Percentiles rank a stretch among this genome's conserved stretches.
Conservation (phyloP, 2,329 filamentous ascomycete genomes). For the Alternaria gansuensis region DNA sequence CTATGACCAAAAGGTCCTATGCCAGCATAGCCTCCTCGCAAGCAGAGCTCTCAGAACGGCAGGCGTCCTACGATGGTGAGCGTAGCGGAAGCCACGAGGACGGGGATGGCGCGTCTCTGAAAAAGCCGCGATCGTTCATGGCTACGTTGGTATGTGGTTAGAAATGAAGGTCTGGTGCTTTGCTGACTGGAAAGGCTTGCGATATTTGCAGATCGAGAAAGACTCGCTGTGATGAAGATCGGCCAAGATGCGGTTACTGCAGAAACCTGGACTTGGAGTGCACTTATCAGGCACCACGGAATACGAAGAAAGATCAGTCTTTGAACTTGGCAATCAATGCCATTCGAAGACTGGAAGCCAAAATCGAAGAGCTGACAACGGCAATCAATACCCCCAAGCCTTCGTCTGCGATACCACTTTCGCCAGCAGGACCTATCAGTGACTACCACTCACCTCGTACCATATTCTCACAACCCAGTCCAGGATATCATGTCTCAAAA, state of each 20-base stretch:
- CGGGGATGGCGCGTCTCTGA: constrained; percentile 39
- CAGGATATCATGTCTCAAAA: constrained; percentile 24
- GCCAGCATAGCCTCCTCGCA: constrained; percentile 35
- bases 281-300: constrained; percentile 62
- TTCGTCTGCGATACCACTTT: constrained; percentile 16
- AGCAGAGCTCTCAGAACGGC: constrained; percentile 27
- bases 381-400: constrained; percentile 41
- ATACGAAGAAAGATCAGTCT: constrained; percentile 64
- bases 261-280: constrained; percentile 60
- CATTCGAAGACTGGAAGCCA: constrained; percentile 62
- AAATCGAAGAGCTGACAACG: constrained; percentile 60
- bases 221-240: constrained; percentile 64
- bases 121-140: constrained; percentile 51
- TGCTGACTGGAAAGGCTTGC: constrained; percentile 56
- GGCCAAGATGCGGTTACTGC: constrained; percentile 62
- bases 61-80: constrained; percentile 34
- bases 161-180: not conserved
- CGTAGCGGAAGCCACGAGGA: constrained; percentile 37
- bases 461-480: constrained; percentile 44
- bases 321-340: constrained; percentile 65
- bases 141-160: constrained; percentile 38
- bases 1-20: constrained; percentile 50
- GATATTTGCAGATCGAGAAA: constrained; percentile 64
- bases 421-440: constrained; percentile 23
- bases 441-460: constrained; percentile 43